Conservation (phyloP, 495 filamentous ascomycete genomes). For the Penicillium alfredii region DNA sequence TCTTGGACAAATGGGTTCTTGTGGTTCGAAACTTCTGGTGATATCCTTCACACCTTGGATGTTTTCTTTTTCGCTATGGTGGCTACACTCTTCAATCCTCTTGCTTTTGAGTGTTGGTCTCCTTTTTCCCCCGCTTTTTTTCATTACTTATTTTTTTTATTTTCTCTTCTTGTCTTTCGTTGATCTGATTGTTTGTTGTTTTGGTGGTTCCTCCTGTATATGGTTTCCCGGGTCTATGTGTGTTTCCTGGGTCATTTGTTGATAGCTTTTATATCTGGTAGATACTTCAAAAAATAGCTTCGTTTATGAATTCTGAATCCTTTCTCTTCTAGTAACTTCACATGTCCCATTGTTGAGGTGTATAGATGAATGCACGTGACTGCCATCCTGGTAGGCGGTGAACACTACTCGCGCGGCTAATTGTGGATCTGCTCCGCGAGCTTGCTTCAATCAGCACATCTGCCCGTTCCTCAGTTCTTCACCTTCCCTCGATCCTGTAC, state of each 20-base stretch:
- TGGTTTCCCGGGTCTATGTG: slow-evolving; percentile 6
- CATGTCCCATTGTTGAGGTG: not conserved
- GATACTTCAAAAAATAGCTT: slow-evolving; percentile 6
- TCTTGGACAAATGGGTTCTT: too few relatives aligned
- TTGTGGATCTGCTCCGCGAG: slow-evolving; percentile 11
- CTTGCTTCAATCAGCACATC: slow-evolving; percentile 8
- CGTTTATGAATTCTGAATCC: slow-evolving; percentile 1
- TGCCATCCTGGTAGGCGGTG: too few relatives aligned
- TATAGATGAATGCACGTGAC: too few relatives aligned
- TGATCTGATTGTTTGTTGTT: slow-evolving; percentile 9
- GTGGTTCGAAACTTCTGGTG: too few relatives aligned
- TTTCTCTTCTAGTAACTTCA: too few relatives aligned
- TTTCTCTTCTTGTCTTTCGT: slow-evolving; percentile 13
- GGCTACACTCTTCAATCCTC: too few relatives aligned
- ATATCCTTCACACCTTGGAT: too few relatives aligned
- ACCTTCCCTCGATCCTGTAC: slow-evolving; percentile 4
- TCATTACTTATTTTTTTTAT: slow-evolving; percentile 2
- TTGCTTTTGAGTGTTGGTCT: slow-evolving; percentile 1
- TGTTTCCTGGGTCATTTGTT: slow-evolving; percentile 11
- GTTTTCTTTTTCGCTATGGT: too few relatives aligned
- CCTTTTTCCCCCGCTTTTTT: slow-evolving; percentile 1
- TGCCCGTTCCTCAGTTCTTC: slow-evolving; percentile 1
- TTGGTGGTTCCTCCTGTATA: slow-evolving; percentile 11
- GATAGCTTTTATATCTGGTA: slow-evolving; percentile 16
- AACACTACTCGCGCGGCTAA: slow-evolving; percentile 14